Conservation (phyloP, 1,139 yeast genomes). For the Yamadazyma songkhlaensis region DNA sequence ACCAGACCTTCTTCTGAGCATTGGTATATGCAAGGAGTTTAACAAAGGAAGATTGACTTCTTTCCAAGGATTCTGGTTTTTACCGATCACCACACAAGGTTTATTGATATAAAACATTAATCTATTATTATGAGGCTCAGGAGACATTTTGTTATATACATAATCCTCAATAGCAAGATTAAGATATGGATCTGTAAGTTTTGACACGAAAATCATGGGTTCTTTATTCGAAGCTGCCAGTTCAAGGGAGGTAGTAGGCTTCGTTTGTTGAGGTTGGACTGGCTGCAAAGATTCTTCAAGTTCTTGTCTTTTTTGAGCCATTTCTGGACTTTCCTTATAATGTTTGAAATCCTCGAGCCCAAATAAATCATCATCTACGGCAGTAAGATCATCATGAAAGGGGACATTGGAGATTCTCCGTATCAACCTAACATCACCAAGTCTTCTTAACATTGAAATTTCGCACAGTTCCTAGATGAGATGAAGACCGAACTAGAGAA, state of each 20-base stretch:
- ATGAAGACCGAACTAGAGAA: conserved; percentile 41
- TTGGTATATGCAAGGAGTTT: conserved; percentile 53
- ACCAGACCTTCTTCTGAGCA: conserved; percentile 80
- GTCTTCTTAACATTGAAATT: neutral
- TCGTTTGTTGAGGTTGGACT: neutral
- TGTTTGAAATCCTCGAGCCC: conserved; percentile 40
- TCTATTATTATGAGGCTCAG: conserved; percentile 37
- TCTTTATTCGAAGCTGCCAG: conserved; percentile 16
- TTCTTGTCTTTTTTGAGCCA: conserved; percentile 13
- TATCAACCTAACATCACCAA: neutral
- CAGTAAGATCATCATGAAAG: conserved; percentile 38
- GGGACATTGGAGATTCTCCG: conserved; percentile 21
- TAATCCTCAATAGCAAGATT: conserved; percentile 85
- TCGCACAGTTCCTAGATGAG: neutral
- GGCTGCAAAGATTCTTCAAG: neutral
- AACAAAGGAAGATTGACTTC: conserved; percentile 72
- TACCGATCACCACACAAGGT: conserved; percentile 91
- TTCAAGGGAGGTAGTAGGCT: conserved; percentile 8
- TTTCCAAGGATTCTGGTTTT: conserved; percentile 93
- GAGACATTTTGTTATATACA: conserved; percentile 65
- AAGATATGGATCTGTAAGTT: conserved; percentile 60
- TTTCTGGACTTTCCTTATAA: conserved; percentile 33
- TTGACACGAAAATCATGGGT: conserved; percentile 42
- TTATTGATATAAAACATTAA: conserved; percentile 72
- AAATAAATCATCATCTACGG: conserved; percentile 34